Conservation (phyloP, 257 asterid species). For the Solanum lycopersicoides region DNA sequence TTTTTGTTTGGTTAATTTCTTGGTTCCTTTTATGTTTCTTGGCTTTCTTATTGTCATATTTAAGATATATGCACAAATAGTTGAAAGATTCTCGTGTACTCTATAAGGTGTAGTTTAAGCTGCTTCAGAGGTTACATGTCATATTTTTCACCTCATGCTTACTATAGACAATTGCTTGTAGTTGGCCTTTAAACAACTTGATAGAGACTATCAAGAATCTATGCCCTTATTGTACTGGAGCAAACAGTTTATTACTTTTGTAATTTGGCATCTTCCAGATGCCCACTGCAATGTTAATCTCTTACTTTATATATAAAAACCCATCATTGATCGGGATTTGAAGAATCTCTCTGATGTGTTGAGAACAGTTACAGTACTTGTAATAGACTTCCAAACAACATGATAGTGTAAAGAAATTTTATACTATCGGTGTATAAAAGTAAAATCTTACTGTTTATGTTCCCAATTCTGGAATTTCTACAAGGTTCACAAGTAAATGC, state of each 20-base stretch:
- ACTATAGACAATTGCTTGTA: neutral
- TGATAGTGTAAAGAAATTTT: neutral
- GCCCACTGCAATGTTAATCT: neutral
- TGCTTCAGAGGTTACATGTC: neutral
- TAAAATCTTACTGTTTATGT: neutral
- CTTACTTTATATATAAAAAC: neutral
- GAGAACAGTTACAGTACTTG: neutral
- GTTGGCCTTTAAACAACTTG: neutral
- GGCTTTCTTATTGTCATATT: neutral
- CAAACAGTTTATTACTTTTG: neutral
- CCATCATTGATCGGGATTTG: neutral
- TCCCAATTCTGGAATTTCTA: neutral
- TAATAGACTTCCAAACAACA: neutral
- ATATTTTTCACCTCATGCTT: neutral
- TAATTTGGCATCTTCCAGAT: neutral
- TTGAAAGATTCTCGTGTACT: neutral
- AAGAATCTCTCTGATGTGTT: neutral
- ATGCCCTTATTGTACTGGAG: neutral
- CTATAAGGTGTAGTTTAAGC: neutral
- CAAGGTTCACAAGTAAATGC: neutral
- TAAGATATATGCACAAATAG: neutral
- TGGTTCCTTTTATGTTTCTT: neutral
- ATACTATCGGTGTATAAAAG: neutral
- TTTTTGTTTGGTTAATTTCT: neutral
- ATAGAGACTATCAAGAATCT: neutral